phyloP scores from a whole-genome alignment of 2,329 filamentous ascomycete species.

The Coniochaeta sp. region DNA sequence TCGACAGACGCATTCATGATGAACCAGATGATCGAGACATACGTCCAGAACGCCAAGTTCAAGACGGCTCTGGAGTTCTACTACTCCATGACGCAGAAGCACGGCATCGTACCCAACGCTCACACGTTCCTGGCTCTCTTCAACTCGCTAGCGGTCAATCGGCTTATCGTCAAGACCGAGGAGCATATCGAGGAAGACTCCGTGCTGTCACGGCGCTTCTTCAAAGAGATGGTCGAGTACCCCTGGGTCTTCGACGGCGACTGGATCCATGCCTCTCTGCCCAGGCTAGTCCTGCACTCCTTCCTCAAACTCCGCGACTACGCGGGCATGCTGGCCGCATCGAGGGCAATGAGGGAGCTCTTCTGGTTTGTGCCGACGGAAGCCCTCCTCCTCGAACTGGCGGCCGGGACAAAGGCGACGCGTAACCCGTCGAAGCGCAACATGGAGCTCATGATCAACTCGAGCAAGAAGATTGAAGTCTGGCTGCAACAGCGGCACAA shows the following conservation, averaged over 20 bases:
- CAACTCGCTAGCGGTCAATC: slow-evolving; percentile 49
- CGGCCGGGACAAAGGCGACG: slow-evolving; percentile 17
- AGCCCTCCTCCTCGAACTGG: slow-evolving; percentile 24
- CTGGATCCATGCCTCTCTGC: slow-evolving; percentile 19
- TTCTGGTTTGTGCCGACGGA: slow-evolving; percentile 21
- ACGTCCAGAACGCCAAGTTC: slow-evolving; percentile 52
- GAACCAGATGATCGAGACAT: slow-evolving; percentile 68
- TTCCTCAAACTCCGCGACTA: slow-evolving; percentile 37
- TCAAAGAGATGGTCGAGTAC: slow-evolving; percentile 21
- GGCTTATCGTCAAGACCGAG: slow-evolving; percentile 23
- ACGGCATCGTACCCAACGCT: slow-evolving; percentile 51
- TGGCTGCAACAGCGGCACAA: slow-evolving; percentile 13
- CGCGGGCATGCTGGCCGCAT: slow-evolving; percentile 38
- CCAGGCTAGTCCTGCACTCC: slow-evolving; percentile 25
- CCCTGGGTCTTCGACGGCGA: slow-evolving; percentile 18
- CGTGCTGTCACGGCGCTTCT: slow-evolving; percentile 15
- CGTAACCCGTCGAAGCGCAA: slow-evolving; percentile 16
- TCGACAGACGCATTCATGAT: slow-evolving; percentile 66
- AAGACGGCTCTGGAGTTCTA: slow-evolving; percentile 50
- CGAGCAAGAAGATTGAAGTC: slow-evolving; percentile 16
- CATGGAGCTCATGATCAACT: slow-evolving; percentile 18
- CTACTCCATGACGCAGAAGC: slow-evolving; percentile 40
- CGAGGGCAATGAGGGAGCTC: slow-evolving; percentile 21
- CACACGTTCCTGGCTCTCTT: slow-evolving; percentile 65
- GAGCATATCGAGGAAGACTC: slow-evolving; percentile 11